A percentile compares a stretch with the other conserved stretches of the same genome.
Evolutionary conservation across 2,329 filamentous ascomycete species (phyloP).

Genomic region (Fusarium praegraminearum): DNA sequence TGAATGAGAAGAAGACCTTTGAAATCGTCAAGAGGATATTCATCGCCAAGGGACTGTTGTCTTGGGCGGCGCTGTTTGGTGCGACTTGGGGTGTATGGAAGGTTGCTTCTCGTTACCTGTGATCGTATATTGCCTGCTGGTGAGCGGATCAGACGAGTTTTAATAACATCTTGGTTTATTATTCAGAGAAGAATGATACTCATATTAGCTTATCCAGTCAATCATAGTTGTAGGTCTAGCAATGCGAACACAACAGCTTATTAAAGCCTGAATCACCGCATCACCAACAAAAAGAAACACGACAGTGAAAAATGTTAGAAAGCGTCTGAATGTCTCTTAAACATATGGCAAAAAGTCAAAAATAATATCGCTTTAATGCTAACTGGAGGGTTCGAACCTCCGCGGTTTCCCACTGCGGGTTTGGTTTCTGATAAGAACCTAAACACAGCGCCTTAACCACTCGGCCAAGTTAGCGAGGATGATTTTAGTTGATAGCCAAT

Average conservation of each 20-base stretch:
- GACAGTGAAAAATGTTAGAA: accelerated
- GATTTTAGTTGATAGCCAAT: neutral
- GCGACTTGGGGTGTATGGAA: slow-evolving; percentile 31
- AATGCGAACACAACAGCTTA: neutral
- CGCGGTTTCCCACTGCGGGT: slow-evolving; percentile 45
- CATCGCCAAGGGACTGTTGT: slow-evolving; percentile 27
- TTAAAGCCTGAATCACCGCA: neutral
- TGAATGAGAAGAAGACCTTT: slow-evolving; percentile 41
- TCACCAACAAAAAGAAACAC: accelerated
- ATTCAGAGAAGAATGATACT: neutral
- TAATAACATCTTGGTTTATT: neutral
- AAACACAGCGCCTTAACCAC: slow-evolving; percentile 46
- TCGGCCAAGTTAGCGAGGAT: slow-evolving; percentile 44
- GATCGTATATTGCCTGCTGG: accelerated
- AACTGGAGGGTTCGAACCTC: slow-evolving; percentile 46
- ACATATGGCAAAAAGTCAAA: neutral
- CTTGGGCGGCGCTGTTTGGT: slow-evolving; percentile 27
- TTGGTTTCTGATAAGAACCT: slow-evolving; percentile 43
- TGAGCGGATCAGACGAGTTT: accelerated
- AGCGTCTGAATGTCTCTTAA: neutral
- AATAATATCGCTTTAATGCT: slow-evolving; percentile 26
- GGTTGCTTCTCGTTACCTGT: slow-evolving; percentile 7
- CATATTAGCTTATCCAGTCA: neutral
- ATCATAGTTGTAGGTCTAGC: neutral
- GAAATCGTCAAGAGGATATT: slow-evolving; percentile 30